Conservation (phyloP, 2,329 filamentous ascomycete genomes). For the Fonsecaea multimorphosa region DNA sequence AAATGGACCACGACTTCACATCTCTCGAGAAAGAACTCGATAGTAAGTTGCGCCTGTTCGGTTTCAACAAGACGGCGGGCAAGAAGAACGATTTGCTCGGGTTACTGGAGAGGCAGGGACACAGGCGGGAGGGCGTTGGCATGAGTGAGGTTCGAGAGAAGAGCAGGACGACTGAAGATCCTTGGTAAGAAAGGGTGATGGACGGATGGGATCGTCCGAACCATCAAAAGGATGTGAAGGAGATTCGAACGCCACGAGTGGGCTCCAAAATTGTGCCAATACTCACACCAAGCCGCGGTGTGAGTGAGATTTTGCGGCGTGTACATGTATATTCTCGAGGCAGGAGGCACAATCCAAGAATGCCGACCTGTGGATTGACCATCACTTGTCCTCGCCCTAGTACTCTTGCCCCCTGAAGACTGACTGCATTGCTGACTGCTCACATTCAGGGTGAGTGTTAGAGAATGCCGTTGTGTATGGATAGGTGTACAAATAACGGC, state of each 20-base stretch:
- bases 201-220: not conserved
- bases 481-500: not conserved
- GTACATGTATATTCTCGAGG: not conserved
- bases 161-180: slow-evolving; percentile 25
- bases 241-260: not conserved
- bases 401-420: no score
- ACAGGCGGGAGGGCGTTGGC: slow-evolving; percentile 46
- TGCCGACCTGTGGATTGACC: not conserved
- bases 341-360: not conserved
- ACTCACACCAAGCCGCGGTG: not conserved
- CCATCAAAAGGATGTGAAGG: not conserved
- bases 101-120: slow-evolving; percentile 47
- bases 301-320: not conserved
- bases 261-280: not conserved
- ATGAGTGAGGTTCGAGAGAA: slow-evolving; percentile 45
- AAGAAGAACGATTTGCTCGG: slow-evolving; percentile 43
- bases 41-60: slow-evolving; percentile 50
- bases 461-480: not conserved
- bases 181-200: slow-evolving; percentile 13
- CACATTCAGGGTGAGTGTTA: not conserved
- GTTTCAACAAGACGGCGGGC: slow-evolving; percentile 46
- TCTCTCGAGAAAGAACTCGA: slow-evolving; percentile 51
- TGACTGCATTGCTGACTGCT: no score
- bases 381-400: not conserved
- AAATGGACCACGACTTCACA: slow-evolving; percentile 48